phyloP scores from a whole-genome alignment of 2,329 filamentous ascomycete genomes.

The Cladophialophora chaetospira region DNA sequence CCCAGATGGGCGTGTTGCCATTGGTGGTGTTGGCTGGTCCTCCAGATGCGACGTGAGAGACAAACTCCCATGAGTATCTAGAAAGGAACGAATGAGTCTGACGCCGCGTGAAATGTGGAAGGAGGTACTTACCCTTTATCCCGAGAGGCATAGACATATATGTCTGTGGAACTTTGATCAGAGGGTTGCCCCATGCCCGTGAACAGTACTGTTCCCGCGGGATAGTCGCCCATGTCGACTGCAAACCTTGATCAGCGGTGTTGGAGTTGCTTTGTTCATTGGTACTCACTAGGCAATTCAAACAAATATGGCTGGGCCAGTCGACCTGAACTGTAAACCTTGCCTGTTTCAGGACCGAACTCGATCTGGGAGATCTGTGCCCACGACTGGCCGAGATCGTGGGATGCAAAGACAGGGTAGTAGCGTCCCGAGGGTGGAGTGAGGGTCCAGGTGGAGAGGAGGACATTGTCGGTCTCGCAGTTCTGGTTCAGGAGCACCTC shows the following conservation, averaged over 20 bases:
- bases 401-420: conserved; percentile 4
- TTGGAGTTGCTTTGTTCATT: too few relatives aligned
- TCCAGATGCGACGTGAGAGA: conserved; percentile 63
- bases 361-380: conserved; percentile 5
- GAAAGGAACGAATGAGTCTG: background rate
- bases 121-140: background rate
- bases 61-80: conserved; percentile 59
- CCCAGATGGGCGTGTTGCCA: conserved; percentile 67
- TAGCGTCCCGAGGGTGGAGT: background rate
- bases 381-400: conserved; percentile 1
- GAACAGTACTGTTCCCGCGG: conserved; percentile 4
- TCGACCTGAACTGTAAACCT: background rate
- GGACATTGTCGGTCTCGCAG: conserved; percentile 10
- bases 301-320: background rate
- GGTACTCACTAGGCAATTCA: conserved; percentile 1
- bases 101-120: background rate
- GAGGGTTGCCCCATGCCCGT: background rate
- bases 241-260: background rate
- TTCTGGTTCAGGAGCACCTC: conserved; percentile 5
- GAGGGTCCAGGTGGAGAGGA: conserved; percentile 2
- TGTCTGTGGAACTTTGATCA: background rate
- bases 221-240: conserved; percentile 2
- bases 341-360: conserved; percentile 4
- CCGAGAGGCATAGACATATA: conserved; percentile 6
- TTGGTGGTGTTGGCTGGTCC: conserved; percentile 62